Conservation (phyloP, 805 yeast species). For the Kockiozyma suomiensis region DNA sequence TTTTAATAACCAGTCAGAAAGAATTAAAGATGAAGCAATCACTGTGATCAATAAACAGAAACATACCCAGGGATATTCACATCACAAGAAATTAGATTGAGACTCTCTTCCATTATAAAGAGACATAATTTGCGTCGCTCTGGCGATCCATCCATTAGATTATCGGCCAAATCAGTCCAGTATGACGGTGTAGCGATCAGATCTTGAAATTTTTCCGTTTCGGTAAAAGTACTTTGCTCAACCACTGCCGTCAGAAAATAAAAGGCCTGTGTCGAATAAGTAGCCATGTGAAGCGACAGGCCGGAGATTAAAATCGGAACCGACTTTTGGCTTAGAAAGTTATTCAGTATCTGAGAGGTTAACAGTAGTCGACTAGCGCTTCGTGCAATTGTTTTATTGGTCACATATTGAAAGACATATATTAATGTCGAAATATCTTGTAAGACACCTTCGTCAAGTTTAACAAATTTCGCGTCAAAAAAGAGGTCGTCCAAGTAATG, state of each 20-base stretch:
- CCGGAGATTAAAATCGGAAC: not conserved
- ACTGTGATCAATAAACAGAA: not conserved
- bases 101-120: conserved; percentile 13
- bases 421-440: not conserved
- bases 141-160: conserved; percentile 16
- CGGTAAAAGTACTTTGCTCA: not conserved
- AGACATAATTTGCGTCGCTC: conserved; percentile 24
- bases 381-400: conserved; percentile 4
- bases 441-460: not conserved
- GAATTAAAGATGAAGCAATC: not conserved
- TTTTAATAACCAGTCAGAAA: not conserved
- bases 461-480: not conserved
- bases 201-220: not conserved
- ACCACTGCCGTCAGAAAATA: conserved; percentile 18
- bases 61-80: conserved; percentile 17
- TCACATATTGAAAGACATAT: conserved; percentile 5
- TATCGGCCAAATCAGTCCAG: conserved; percentile 14
- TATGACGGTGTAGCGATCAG: conserved; percentile 2
- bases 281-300: not conserved
- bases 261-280: conserved; percentile 7
- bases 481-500: conserved; percentile 8
- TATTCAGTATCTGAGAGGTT: not conserved
- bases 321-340: not conserved
- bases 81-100: not conserved
- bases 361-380: conserved; percentile 7